Evolutionary conservation across 2,329 filamentous ascomycete genomes (phyloP).

Genomic region (Thielaviopsis euricoi): DNA sequence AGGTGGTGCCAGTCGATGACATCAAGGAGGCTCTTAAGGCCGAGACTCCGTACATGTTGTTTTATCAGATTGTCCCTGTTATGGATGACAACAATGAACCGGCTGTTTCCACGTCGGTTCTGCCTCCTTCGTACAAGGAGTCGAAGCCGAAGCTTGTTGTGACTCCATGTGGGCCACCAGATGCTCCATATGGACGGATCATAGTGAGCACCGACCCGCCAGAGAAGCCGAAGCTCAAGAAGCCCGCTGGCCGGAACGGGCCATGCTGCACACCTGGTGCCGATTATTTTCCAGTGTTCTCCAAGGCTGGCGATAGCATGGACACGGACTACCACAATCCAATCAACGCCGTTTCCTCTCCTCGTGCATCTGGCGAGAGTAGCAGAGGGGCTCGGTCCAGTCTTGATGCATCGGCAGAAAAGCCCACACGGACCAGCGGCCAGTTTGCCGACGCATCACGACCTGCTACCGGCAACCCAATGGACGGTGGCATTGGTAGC

Average conservation of each 20-base stretch:
- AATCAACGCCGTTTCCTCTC: not conserved
- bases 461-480: not conserved
- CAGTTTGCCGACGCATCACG: not conserved
- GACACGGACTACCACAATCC: not conserved
- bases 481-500: not conserved
- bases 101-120: constrained; percentile 28
- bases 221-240: constrained; percentile 18
- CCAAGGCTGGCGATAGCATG: not conserved
- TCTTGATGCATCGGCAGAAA: constrained; percentile 1
- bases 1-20: constrained; percentile 64
- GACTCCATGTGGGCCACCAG: not conserved
- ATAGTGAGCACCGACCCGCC: not conserved
- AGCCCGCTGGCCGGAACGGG: not conserved
- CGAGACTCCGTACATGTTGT: constrained; percentile 89
- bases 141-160: constrained; percentile 22
- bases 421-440: constrained; percentile 1
- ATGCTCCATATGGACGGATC: not conserved
- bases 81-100: constrained; percentile 45
- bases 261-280: not conserved
- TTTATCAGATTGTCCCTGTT: constrained; percentile 87
- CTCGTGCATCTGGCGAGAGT: constrained; percentile 4
- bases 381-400: constrained; percentile 1
- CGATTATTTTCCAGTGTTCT: constrained; percentile 7
- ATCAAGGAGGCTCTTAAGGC: constrained; percentile 57
- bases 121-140: constrained; percentile 44